A percentile compares a stretch with the other conserved stretches of the same genome.
Conservation (phyloP, 345 rosid species). For the Eucalyptus leucophloia region DNA sequence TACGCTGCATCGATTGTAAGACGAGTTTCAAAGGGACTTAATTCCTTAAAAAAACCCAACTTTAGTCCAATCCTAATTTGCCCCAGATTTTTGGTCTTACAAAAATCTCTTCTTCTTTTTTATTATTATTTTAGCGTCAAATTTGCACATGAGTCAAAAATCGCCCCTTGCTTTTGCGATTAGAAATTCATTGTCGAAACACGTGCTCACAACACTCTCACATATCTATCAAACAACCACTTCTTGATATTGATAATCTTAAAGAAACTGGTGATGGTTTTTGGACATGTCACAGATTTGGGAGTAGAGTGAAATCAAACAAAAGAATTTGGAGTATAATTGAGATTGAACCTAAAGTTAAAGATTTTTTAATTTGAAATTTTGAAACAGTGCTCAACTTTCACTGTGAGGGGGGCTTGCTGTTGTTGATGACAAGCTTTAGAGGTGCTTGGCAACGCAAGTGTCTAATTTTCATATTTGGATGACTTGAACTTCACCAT, state of each 20-base stretch:
- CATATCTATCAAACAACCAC: background rate
- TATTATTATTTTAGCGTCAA: no score
- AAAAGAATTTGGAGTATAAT: background rate
- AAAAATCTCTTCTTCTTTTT: no score
- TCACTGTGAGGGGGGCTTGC: background rate
- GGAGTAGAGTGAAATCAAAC: background rate
- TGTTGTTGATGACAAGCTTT: background rate
- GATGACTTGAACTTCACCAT: background rate
- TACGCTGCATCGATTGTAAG: background rate
- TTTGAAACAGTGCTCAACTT: background rate
- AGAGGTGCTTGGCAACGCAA: fast-evolving
- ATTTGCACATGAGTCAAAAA: background rate
- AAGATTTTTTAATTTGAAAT: no score
- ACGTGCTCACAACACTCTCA: background rate
- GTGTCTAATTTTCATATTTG: background rate
- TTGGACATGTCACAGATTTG: background rate
- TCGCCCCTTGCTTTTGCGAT: background rate
- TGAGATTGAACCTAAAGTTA: background rate
- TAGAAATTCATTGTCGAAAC: fast-evolving
- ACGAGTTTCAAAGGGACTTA: background rate
- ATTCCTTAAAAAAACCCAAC: background rate
- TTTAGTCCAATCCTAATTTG: background rate
- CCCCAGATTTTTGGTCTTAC: background rate
- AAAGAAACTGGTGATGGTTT: fast-evolving
- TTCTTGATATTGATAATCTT: background rate